Evolutionary conservation across 768 basidiomycete genomes (phyloP), one percentile per base, ranked within the genome.

Genomic region (Pulveroboletus sp.): DNA sequence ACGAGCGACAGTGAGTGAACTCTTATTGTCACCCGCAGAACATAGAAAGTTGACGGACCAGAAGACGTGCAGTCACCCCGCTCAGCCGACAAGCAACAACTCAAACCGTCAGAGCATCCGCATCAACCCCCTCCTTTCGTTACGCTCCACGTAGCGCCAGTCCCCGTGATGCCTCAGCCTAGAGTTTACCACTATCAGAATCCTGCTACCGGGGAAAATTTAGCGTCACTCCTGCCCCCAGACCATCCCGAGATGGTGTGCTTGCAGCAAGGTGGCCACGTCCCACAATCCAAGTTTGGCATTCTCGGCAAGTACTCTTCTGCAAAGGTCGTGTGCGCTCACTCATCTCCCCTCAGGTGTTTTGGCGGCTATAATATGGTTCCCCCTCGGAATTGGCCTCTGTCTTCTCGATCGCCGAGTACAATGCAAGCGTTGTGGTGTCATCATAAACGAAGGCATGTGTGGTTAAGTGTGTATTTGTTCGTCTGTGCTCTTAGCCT

Each of bases 171-270:
- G 57, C 56, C 60, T 23, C 57, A 73, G 38, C 80, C 83, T 8
- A 75, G 70, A 4, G 73, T 89, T 6, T 86, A 84, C 63, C 78
- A 85, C 68, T 90, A 89, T 64, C 66, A 77, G 46, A 80, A 86
- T 63, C 83, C 85, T 2, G 22, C 37, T 1, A 87, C 83, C 0
- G 76, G 79, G 6, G 75, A 85, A 39, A 71, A 73, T 17, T 52
- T 86, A 24, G 72, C 79, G 2, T 85, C 89, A 0, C 64, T 83
- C 4, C 71, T 89, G 2, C 85, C 89, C 0, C 90, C 90, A 1
- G 73, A 79, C 50, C 85, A 92, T 61, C 90, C 89, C 0, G 81
- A 89, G 68, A 92, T 91, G 89, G 58, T 86, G 24, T 93, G 90
- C 59, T 67, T 92, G n/a, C 90, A 91, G 63, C 63, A 77, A 7